Conservation (phyloP, 352 stramenopile species). For the Phytophthora citricola region DNA sequence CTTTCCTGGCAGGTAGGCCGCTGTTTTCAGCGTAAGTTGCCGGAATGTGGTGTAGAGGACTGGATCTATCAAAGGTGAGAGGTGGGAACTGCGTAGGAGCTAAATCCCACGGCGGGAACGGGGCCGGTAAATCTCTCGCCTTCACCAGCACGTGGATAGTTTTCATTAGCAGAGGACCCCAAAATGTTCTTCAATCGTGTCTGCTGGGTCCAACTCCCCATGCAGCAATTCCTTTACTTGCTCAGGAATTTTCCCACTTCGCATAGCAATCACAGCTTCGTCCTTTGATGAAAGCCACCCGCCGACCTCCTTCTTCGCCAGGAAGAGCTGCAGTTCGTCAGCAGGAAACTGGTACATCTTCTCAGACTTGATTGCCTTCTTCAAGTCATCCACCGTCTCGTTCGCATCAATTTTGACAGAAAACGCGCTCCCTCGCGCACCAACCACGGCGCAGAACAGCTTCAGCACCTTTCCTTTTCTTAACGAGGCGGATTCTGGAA, state of each 20-base stretch:
- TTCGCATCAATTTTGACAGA: neutral
- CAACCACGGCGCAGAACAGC: neutral
- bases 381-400: neutral
- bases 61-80: neutral
- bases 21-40: neutral
- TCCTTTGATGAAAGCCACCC: neutral
- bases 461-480: neutral
- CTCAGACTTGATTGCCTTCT: too few relatives aligned
- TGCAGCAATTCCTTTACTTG: neutral
- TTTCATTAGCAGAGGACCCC: neutral
- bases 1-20: neutral
- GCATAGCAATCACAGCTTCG: neutral
- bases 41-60: neutral
- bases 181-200: too few relatives aligned
- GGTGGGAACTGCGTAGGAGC: too few relatives aligned
- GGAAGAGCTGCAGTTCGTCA: neutral
- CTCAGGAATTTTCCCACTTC: neutral
- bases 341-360: too few relatives aligned
- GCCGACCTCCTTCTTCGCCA: slow-evolving; percentile 3
- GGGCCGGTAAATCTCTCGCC: too few relatives aligned
- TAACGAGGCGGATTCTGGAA: too few relatives aligned
- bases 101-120: too few relatives aligned
- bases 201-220: too few relatives aligned
- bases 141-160: neutral
- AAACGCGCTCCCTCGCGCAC: neutral